Conservation (phyloP, 306 rosid genomes). For the Erythrophleum fordii region DNA sequence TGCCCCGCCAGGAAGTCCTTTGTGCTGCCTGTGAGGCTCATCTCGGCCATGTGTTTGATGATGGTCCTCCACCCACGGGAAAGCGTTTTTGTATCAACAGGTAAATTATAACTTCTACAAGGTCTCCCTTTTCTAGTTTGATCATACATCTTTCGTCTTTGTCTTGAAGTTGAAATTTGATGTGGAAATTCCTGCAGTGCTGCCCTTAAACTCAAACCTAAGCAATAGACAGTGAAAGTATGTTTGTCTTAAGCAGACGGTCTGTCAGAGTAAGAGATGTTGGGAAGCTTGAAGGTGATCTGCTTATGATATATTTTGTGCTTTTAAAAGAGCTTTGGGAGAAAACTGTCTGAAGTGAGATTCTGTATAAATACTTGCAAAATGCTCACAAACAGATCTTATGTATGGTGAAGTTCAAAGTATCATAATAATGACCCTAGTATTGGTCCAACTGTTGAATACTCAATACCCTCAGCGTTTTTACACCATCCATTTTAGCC, state of each 20-base stretch:
- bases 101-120: slow-evolving; percentile 36
- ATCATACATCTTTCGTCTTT: not conserved
- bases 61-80: slow-evolving; percentile 92
- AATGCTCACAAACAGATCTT: slow-evolving; percentile 4
- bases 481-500: not conserved
- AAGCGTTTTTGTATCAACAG: slow-evolving; percentile 94
- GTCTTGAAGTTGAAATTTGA: slow-evolving; percentile 30
- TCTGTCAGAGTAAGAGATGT: not conserved
- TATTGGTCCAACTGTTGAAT: not conserved
- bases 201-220: slow-evolving; percentile 67
- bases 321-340: slow-evolving; percentile 9
- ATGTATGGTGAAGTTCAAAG: not conserved
- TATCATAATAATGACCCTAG: not conserved
- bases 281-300: slow-evolving; percentile 41
- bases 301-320: slow-evolving; percentile 5
- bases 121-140: not conserved
- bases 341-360: not conserved
- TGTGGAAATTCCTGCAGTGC: slow-evolving; percentile 57
- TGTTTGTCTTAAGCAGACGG: slow-evolving; percentile 25
- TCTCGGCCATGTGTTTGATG: slow-evolving; percentile 95
- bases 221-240: slow-evolving; percentile 31
- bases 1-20: slow-evolving; percentile 95
- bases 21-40: slow-evolving; percentile 90
- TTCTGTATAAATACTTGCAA: slow-evolving; percentile 21
- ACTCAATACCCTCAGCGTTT: not conserved